phyloP scores from a whole-genome alignment of 371 early-diverging fungal species.

The Mucor mucedo region DNA sequence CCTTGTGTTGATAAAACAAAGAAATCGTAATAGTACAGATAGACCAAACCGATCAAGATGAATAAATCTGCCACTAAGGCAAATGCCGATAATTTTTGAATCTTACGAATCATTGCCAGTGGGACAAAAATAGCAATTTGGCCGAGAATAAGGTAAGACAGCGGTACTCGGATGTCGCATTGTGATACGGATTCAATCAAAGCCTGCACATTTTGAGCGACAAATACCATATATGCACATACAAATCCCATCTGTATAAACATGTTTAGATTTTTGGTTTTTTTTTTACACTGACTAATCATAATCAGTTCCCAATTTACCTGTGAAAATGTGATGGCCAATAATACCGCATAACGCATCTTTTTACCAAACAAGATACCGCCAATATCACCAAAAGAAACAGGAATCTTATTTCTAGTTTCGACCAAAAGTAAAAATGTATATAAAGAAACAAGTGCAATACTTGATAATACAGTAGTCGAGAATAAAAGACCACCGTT shows the following conservation, averaged over 20 bases:
- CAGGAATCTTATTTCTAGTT: slow-evolving; percentile 59
- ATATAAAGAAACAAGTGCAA: slow-evolving; percentile 64
- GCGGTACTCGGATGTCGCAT: slow-evolving; percentile 48
- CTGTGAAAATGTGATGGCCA: slow-evolving; percentile 76
- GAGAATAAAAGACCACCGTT: slow-evolving; percentile 75
- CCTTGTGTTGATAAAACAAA: slow-evolving; percentile 61
- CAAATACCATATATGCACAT: slow-evolving; percentile 88
- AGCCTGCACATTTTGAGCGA: slow-evolving; percentile 82
- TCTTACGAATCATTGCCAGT: slow-evolving; percentile 80
- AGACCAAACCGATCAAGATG: slow-evolving; percentile 79
- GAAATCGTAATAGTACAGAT: slow-evolving; percentile 77
- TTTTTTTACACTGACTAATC: neutral
- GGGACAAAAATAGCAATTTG: slow-evolving; percentile 82
- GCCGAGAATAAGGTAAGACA: slow-evolving; percentile 62
- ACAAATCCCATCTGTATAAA: slow-evolving; percentile 75
- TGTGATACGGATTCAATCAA: slow-evolving; percentile 65
- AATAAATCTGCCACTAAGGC: slow-evolving; percentile 86
- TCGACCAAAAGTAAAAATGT: slow-evolving; percentile 71
- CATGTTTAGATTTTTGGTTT: neutral
- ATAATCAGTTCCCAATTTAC: slow-evolving; percentile 35
- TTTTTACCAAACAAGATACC: slow-evolving; percentile 68
- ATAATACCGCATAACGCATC: slow-evolving; percentile 68
- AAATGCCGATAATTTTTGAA: slow-evolving; percentile 77
- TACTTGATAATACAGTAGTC: slow-evolving; percentile 51
- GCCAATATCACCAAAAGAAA: slow-evolving; percentile 84